Evolutionary conservation across 257 asterid species (phyloP), one percentile per base, ranked within the genome.

Genomic region (Linaria vulgaris): DNA sequence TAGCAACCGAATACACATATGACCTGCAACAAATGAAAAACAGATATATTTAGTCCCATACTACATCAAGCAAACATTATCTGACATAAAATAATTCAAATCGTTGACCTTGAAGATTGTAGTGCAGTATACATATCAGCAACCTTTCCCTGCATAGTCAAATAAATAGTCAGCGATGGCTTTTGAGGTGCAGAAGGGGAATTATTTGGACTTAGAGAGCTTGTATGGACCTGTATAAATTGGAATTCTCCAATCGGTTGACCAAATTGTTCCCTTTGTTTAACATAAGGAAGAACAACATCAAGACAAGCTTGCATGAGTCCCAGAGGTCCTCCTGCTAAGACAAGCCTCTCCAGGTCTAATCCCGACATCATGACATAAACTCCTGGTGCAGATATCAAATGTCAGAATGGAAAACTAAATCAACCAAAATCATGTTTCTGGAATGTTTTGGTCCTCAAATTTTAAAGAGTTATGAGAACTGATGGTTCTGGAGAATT

Each of bases 331-430:
- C 99, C 97, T 12, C 86, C 88, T 45, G 99, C 90, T 77, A 90
- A 81, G 69, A 94, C 99, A 20, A 94, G 95, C 71, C 99, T 94
- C 84, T 94, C 99, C 63, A 94, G 77, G 75, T 94, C 97, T 56
- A 94, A 79, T 60, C 99, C 97, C 60, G 96, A 94, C 96, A 94
- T 82, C 99, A 94, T 81, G 53, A 94, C 99, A 78, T 94, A 94
- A 69, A 89, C 97, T 68, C 99, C 99, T 94, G 88, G 63, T 64
- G 66, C 72, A 77, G 67, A 74, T 59, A 67, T 12, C 64, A 61
- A n/a, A 49, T 56, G 19, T 68, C 66, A 59, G 63, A 59, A n/a
- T n/a, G 41, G 27, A 53, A 17, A 39, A 59, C 59, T 56, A 30
- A 49, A 57, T 27, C 44, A 37, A 15, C 24, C 17, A 59, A 54